Evolutionary conservation across 768 basidiomycete species (phyloP).

Genomic region (Serendipita sp.): DNA sequence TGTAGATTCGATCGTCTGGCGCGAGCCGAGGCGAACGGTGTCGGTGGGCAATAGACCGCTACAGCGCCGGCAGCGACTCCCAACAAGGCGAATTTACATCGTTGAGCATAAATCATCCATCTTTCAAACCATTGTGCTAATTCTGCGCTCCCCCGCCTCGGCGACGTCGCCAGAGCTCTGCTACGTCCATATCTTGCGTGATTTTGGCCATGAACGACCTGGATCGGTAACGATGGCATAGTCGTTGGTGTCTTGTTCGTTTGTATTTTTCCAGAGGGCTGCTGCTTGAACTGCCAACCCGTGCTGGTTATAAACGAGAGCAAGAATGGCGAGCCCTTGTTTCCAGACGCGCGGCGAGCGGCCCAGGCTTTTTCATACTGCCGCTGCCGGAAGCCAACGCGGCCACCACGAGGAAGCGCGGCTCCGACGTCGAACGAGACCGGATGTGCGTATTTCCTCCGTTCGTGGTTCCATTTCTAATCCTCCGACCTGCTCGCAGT

Average conservation of each 20-base stretch:
- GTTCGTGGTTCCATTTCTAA: no score
- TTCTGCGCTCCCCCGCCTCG: not conserved
- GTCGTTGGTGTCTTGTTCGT: no score
- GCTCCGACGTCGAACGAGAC: no score
- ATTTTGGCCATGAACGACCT: not conserved
- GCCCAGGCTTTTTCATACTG: not conserved
- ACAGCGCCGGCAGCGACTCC: not conserved
- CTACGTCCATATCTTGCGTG: not conserved
- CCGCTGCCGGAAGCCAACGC: not conserved
- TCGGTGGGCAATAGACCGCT: not conserved
- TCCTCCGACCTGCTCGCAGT: no score
- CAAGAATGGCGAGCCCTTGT: not conserved
- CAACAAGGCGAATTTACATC: not conserved
- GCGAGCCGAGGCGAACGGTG: constrained; percentile 5
- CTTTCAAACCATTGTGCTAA: not conserved
- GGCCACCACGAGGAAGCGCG: not conserved
- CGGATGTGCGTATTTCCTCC: no score
- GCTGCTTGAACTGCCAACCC: not conserved
- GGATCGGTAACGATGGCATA: constrained; percentile 2
- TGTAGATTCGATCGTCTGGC: not conserved
- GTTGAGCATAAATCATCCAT: not conserved
- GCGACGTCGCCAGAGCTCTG: not conserved
- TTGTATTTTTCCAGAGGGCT: not conserved
- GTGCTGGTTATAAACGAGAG: not conserved
- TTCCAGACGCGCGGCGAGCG: not conserved